phyloP scores from a whole-genome alignment of 345 rosid genomes.

The Physaria fendleri region DNA sequence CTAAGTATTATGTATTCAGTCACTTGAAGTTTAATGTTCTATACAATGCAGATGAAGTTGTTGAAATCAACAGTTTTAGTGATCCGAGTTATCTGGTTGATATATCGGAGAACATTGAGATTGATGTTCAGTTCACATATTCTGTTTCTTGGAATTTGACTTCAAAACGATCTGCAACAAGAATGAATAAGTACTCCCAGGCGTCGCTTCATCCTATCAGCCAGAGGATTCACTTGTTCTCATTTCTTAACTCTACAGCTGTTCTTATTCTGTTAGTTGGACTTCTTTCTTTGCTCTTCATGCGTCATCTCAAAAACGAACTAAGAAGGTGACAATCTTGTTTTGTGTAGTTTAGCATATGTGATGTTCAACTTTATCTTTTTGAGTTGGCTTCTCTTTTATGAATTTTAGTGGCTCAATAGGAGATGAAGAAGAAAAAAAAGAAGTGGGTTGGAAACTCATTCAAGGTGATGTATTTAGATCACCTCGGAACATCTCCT shows the following conservation, averaged over 20 bases:
- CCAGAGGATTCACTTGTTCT: constrained; percentile 64
- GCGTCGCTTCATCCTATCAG: constrained; percentile 46
- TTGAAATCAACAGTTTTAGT: constrained; percentile 53
- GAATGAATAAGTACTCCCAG: constrained; percentile 57
- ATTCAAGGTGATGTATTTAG: constrained; percentile 70
- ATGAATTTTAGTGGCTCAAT: constrained; percentile 38
- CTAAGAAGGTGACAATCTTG: constrained; percentile 42
- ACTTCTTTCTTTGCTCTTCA: constrained; percentile 45
- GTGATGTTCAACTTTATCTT: neutral
- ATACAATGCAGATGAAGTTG: constrained; percentile 47
- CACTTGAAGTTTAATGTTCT: constrained; percentile 59
- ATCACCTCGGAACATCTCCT: constrained; percentile 50
- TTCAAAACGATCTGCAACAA: constrained; percentile 37
- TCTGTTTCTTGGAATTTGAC: constrained; percentile 70
- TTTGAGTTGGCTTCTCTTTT: constrained; percentile 8
- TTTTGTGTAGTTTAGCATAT: neutral
- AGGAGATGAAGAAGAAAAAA: constrained; percentile 73
- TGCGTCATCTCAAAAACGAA: constrained; percentile 67
- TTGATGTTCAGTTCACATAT: constrained; percentile 65
- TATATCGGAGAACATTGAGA: constrained; percentile 48
- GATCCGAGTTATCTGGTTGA: constrained; percentile 62
- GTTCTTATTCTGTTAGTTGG: constrained; percentile 50
- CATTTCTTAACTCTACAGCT: constrained; percentile 51
- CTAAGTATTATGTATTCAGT: constrained; percentile 58
- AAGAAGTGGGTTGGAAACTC: constrained; percentile 75